phyloP scores from a whole-genome alignment of 495 filamentous ascomycete genomes.

The Aspergillus conjunctus region DNA sequence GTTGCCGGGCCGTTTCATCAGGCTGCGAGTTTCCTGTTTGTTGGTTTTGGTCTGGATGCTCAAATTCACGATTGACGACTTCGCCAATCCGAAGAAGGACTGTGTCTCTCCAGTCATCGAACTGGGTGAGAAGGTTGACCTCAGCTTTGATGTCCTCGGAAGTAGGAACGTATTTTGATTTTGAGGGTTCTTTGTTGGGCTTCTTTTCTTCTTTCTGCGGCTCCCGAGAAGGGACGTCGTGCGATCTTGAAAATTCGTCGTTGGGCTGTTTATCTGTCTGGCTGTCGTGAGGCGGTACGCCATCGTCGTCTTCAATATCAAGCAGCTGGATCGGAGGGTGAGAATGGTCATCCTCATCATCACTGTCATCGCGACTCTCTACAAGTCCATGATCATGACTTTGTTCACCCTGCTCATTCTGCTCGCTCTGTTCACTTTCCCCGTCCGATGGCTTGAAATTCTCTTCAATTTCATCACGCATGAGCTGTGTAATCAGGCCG shows the following conservation, averaged over 20 bases:
- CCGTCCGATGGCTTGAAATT: conserved; percentile 38
- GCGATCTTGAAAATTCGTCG: neutral
- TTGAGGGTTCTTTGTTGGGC: neutral
- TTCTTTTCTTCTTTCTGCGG: conserved; percentile 15
- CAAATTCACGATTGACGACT: conserved; percentile 61
- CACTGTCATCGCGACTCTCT: neutral
- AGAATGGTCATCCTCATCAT: neutral
- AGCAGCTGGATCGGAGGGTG: conserved; percentile 7
- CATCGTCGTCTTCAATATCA: conserved; percentile 10
- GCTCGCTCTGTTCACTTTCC: neutral
- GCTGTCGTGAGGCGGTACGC: conserved; percentile 2
- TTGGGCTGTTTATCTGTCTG: conserved; percentile 16
- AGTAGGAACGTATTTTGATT: conserved; percentile 21
- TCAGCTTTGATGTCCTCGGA: conserved; percentile 39
- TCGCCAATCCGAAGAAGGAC: conserved; percentile 65
- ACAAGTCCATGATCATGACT: neutral
- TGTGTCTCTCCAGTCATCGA: conserved; percentile 65
- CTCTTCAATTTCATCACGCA: conserved; percentile 45
- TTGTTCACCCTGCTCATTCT: neutral
- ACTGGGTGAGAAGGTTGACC: conserved; percentile 50
- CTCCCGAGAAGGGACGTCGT: too few relatives aligned
- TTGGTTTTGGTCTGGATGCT: conserved; percentile 28
- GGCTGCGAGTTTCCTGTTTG: conserved; percentile 20
- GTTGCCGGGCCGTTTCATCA: conserved; percentile 23
- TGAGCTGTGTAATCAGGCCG: conserved; percentile 44